Evolutionary conservation across 805 yeast species (phyloP), one percentile per base, ranked within the genome.

Genomic region (Blastobotrys mokoenaii): DNA sequence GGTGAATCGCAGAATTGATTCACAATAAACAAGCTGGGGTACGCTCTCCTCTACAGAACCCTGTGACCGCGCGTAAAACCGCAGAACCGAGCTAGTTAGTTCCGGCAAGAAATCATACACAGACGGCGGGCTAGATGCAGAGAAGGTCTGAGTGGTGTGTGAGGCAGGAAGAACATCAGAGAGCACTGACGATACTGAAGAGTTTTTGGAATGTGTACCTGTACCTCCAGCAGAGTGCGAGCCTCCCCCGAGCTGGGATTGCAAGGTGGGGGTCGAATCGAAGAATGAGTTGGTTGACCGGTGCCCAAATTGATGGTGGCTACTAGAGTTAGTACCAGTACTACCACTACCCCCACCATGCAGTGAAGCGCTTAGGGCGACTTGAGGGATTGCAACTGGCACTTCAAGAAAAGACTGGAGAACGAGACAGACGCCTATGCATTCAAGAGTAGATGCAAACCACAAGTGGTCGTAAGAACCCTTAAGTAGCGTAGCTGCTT

Each of bases 371-470:
- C 27, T 22, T 8, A 54, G 35, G 2, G 52, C 57, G 6, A 51
- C 41, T 2, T 59, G 44, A 1, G 72, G 71, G 10, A 64, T 53
- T 0, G 59, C 44, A 47, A 72, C 73, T 0, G 80, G 73, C 2
- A 71, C 65, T 22, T 73, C 78, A 12, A 82, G 60, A 53, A 70
- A 79, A 10, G 81, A 71, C 41, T 85, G 66, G 44, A 88, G 61
- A 3, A 82, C 61, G 35, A 82, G 61, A 48, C 84, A 76, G 1
- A 85, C 77, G 0, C 82, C 83, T 9, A 88, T 66, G 0, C 89
- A 86, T 54, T 88, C 96, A n/a, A 90, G 60, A 0, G 96, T 79
- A 25, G 90, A 81, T 0, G 82, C 97, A 11, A 86, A 70, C 97
- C 97, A 93, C 7, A 93, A 66, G 55, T 76, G 74, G 60, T 93